phyloP scores from a whole-genome alignment of 495 filamentous ascomycete species.

The Penicillium pancosmium region DNA sequence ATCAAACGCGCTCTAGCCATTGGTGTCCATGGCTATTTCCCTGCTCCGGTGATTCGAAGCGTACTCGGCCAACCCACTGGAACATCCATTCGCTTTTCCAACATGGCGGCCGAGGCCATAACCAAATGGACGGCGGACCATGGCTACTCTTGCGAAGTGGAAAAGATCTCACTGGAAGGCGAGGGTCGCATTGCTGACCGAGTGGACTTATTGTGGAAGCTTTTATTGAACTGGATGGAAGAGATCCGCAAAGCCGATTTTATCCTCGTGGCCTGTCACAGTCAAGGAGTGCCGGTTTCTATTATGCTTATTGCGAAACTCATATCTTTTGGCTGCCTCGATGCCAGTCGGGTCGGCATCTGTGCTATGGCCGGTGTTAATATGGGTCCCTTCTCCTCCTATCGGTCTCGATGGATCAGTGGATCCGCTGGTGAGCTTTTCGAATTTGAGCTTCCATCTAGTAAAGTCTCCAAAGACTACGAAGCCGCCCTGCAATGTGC shows the following conservation, averaged over 20 bases:
- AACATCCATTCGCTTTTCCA: constrained; percentile 91
- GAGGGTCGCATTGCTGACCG: constrained; percentile 93
- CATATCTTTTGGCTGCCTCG: constrained; percentile 76
- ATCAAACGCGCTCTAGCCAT: constrained; percentile 87
- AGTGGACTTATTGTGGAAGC: constrained; percentile 89
- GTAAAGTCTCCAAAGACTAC: constrained; percentile 80
- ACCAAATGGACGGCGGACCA: constrained; percentile 74
- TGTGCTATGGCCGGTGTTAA: constrained; percentile 97
- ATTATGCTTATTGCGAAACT: constrained; percentile 93
- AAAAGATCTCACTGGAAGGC: constrained; percentile 94
- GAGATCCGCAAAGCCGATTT: constrained; percentile 86
- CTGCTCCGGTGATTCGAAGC: constrained; percentile 77
- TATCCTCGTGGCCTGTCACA: constrained; percentile 87
- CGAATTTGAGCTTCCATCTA: constrained; percentile 80
- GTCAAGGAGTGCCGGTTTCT: constrained; percentile 91
- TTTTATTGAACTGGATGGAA: constrained; percentile 93
- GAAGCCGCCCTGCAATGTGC: constrained; percentile 70
- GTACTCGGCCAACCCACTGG: constrained; percentile 94
- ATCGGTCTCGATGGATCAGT: constrained; percentile 81
- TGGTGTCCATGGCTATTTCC: constrained; percentile 93
- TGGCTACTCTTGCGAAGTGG: constrained; percentile 68
- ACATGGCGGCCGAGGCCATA: constrained; percentile 82
- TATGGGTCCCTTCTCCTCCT: constrained; percentile 85
- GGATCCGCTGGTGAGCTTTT: constrained; percentile 90
- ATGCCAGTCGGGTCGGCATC: constrained; percentile 69